A percentile compares a stretch with the other conserved stretches of the same genome.
phyloP scores from a whole-genome alignment of 306 rosid species.

The Abrus precatorius region DNA sequence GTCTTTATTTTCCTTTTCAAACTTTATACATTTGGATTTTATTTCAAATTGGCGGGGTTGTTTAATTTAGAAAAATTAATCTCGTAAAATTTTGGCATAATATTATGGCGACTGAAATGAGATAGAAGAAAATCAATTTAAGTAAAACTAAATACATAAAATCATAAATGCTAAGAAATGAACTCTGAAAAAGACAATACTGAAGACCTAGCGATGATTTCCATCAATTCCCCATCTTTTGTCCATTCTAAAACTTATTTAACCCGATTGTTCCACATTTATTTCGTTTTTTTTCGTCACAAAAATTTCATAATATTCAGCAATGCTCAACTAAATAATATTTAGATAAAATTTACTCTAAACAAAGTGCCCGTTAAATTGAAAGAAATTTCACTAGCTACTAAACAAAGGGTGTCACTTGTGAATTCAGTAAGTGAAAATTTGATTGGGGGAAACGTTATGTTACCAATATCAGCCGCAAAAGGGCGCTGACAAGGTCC shows the following conservation, averaged over 20 bases:
- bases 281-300: too few species aligned
- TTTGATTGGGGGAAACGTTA: neutral
- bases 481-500: conserved; percentile 15
- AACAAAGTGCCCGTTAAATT: neutral
- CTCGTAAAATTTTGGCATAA: neutral
- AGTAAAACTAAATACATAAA: neutral
- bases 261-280: too few species aligned
- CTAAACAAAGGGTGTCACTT: neutral
- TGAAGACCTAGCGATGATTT: too few species aligned
- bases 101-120: neutral
- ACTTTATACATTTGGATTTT: too few species aligned
- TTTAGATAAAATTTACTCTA: neutral
- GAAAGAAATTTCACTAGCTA: neutral
- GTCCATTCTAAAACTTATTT: too few species aligned
- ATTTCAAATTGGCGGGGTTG: neutral
- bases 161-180: too few species aligned
- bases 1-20: too few species aligned
- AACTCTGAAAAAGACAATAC: too few species aligned
- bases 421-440: neutral
- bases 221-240: too few species aligned
- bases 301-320: too few species aligned
- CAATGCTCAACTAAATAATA: neutral
- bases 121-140: neutral
- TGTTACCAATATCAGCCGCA: neutral
- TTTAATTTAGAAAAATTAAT: neutral